Percentiles rank a stretch among this genome's conserved stretches.
Conservation (phyloP, 306 rosid species). For the Rosa chinensis region DNA sequence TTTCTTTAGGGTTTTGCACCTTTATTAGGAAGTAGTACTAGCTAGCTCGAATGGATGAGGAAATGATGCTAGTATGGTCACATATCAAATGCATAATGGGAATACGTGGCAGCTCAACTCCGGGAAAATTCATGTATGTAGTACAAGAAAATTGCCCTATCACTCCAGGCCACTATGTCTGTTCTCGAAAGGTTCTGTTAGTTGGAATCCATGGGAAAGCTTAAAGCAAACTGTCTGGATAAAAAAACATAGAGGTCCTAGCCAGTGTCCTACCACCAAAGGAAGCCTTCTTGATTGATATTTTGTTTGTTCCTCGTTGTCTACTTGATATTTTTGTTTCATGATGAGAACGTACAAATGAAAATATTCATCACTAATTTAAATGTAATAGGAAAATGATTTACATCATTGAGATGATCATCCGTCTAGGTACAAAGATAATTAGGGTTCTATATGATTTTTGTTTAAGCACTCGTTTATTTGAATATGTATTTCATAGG, state of each 20-base stretch:
- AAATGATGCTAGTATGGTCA: neutral
- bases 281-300: neutral
- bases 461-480: neutral
- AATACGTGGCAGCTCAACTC: neutral
- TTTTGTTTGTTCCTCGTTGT: neutral
- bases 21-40: neutral
- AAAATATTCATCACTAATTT: neutral
- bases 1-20: neutral
- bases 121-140: slow-evolving; percentile 7
- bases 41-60: slow-evolving; percentile 9
- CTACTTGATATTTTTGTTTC: neutral
- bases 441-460: neutral
- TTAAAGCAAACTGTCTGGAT: slow-evolving; percentile 2
- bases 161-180: neutral
- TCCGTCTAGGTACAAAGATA: neutral
- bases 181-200: neutral
- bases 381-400: too few relatives aligned
- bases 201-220: slow-evolving; percentile 11
- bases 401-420: neutral
- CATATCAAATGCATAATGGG: neutral
- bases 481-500: too few relatives aligned
- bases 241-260: neutral
- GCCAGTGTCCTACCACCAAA: neutral
- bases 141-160: neutral
- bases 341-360: neutral